Evolutionary conservation across 1,284 basidiomycete species (phyloP), one percentile per base, ranked within the genome.

Genomic region (Erythrobasidium hasegawianum): DNA sequence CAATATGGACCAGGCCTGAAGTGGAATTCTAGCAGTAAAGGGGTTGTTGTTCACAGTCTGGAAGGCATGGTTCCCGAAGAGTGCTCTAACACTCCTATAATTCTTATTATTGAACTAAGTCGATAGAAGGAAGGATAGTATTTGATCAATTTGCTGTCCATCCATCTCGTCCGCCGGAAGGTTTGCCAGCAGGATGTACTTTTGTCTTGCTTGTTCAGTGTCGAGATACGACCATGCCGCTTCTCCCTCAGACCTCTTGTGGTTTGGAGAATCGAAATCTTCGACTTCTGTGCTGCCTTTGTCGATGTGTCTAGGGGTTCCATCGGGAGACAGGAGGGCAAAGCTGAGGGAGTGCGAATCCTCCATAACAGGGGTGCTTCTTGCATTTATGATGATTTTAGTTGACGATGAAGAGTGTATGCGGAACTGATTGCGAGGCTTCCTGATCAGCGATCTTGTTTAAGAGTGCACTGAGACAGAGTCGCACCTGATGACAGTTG

Each of bases 401-500:
- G 24, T 49, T 26, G 41, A 38, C 14, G 24, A 20, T 1, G 62
- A 57, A 33, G n/a, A 27, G 29, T 65, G 62, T 56, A 65, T 58
- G 2, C 62, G 54, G 49, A 65, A 53, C 62, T 65, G 24, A 14
- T 45, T 20, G 33, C n/a, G n/a, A n/a, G n/a, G n/a, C n/a, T n/a
- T n/a, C n/a, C n/a, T n/a, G n/a, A n/a, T n/a, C n/a, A n/a, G n/a
- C n/a, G n/a, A n/a, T n/a, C n/a, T n/a, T n/a, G n/a, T n/a, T n/a
- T n/a, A n/a, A n/a, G n/a, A n/a, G n/a, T n/a, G n/a, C n/a, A n/a
- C n/a, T n/a, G n/a, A n/a, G n/a, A n/a, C n/a, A n/a, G n/a, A n/a
- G n/a, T n/a, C 54, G n/a, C 38, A 65, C 62, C 62, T 65, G 62
- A 52, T 65, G 62, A 58, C 62, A 65, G 33, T n/a, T 26, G 16